A percentile compares a stretch with the other conserved stretches of the same genome.
Conservation (phyloP, 495 filamentous ascomycete species). For the Penicillium cinerascens region DNA sequence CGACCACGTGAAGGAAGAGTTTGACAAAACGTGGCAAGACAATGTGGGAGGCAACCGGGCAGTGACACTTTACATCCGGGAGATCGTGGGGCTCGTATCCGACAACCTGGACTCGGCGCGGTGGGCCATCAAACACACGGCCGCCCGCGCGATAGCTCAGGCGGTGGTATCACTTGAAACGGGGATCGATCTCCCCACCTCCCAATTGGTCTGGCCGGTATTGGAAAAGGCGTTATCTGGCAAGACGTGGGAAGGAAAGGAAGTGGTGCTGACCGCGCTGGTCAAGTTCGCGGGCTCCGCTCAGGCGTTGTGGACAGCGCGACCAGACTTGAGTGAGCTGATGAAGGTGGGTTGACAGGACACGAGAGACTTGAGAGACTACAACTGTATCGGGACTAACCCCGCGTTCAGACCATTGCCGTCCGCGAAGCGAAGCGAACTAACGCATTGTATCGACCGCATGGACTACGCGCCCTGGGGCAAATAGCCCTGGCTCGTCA, state of each 20-base stretch:
- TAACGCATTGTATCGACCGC: conserved; percentile 74
- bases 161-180: conserved; percentile 58
- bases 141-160: conserved; percentile 74
- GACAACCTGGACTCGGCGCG: conserved; percentile 68
- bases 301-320: conserved; percentile 53
- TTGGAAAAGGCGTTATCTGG: conserved; percentile 75
- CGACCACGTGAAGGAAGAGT: conserved; percentile 68
- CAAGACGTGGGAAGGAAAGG: conserved; percentile 93
- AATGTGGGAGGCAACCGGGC: conserved; percentile 82
- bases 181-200: conserved; percentile 53
- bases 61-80: conserved; percentile 75
- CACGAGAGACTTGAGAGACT: neutral
- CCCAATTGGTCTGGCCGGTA: conserved; percentile 71
- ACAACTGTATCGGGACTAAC: conserved; percentile 1
- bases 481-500: conserved; percentile 60
- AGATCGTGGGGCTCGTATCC: conserved; percentile 68
- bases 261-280: conserved; percentile 81
- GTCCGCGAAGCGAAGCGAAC: conserved; percentile 87
- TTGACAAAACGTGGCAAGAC: conserved; percentile 81
- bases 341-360: conserved; percentile 48
- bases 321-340: conserved; percentile 43
- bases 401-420: conserved; percentile 49
- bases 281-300: conserved; percentile 67
- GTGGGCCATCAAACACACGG: conserved; percentile 88
- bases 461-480: conserved; percentile 70